phyloP scores from a whole-genome alignment of 306 rosid species.

The Crotalaria pallida region DNA sequence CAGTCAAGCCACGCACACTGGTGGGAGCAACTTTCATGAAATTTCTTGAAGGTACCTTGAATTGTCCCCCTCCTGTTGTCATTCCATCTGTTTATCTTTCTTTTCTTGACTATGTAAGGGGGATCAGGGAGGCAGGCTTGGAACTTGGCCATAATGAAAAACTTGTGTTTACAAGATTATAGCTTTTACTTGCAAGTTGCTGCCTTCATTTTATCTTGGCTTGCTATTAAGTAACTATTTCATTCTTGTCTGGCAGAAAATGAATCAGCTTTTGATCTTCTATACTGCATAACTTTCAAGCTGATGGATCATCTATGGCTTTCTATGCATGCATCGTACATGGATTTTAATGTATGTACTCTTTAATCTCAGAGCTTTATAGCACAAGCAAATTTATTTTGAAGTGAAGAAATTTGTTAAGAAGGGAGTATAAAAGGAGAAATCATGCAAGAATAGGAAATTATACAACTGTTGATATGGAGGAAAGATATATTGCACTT shows the following conservation, averaged over 20 bases:
- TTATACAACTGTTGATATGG: not conserved
- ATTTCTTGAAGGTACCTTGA: conserved; percentile 71
- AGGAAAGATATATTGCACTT: not conserved
- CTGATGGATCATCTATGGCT: conserved; percentile 99
- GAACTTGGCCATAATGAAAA: not conserved
- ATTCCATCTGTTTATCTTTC: not conserved
- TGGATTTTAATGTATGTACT: conserved; percentile 95
- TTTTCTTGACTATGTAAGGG: not conserved
- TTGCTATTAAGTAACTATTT: conserved; percentile 21
- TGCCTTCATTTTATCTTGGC: conserved; percentile 14
- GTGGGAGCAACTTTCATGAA: conserved; percentile 90
- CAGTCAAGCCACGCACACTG: conserved; percentile 88
- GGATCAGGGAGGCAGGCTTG: not conserved
- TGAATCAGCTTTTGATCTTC: conserved; percentile 86
- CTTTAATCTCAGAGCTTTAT: conserved; percentile 5
- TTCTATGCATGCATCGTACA: conserved; percentile 94
- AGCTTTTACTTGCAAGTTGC: not conserved
- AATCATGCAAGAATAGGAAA: not conserved
- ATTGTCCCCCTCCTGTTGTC: not conserved
- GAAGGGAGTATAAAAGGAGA: not conserved
- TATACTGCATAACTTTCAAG: conserved; percentile 96
- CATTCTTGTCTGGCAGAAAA: conserved; percentile 49
- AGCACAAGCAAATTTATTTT: not conserved
- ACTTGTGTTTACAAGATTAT: not conserved
- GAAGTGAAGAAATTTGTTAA: not conserved